Percentiles rank a stretch among this genome's conserved stretches.
Evolutionary conservation across 2,329 filamentous ascomycete species (phyloP).

Genomic region (Pezicula carpinea): DNA sequence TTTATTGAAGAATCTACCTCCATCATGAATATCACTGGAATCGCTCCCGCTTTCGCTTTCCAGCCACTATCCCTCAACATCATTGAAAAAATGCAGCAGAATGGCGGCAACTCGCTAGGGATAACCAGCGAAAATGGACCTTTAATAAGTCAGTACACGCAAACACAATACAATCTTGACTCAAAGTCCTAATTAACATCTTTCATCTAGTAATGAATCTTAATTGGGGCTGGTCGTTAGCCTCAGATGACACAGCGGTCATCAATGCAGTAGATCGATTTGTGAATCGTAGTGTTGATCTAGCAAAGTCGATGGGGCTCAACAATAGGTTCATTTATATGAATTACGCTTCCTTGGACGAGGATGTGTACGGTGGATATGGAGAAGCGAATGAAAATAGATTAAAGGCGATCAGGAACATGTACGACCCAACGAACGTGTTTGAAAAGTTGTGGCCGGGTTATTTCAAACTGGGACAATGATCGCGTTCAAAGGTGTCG

Average conservation of each 20-base stretch:
- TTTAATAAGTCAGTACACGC: conserved; percentile 9
- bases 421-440: conserved; percentile 24
- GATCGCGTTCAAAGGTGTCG: too few species aligned
- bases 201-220: conserved; percentile 12
- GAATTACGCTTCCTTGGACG: conserved; percentile 32
- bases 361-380: conserved; percentile 32
- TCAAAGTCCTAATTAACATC: not conserved
- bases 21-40: conserved; percentile 8
- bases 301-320: conserved; percentile 7
- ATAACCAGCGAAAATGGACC: conserved; percentile 11
- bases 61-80: conserved; percentile 18
- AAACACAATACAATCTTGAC: not conserved
- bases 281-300: conserved; percentile 2
- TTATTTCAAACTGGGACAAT: conserved; percentile 18
- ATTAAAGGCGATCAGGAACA: conserved; percentile 16
- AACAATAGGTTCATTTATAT: conserved; percentile 26
- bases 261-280: conserved; percentile 5
- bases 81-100: conserved; percentile 13
- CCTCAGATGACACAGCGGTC: conserved; percentile 9
- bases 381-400: conserved; percentile 28
- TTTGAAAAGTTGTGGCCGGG: conserved; percentile 21
- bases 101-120: conserved; percentile 22
- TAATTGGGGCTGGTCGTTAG: conserved; percentile 10
- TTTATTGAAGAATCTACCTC: conserved; percentile 12
- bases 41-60: conserved; percentile 14